A percentile compares a stretch with the other conserved stretches of the same genome.
Evolutionary conservation across 768 basidiomycete genomes (phyloP).

Genomic region (Amanita molliuscula): DNA sequence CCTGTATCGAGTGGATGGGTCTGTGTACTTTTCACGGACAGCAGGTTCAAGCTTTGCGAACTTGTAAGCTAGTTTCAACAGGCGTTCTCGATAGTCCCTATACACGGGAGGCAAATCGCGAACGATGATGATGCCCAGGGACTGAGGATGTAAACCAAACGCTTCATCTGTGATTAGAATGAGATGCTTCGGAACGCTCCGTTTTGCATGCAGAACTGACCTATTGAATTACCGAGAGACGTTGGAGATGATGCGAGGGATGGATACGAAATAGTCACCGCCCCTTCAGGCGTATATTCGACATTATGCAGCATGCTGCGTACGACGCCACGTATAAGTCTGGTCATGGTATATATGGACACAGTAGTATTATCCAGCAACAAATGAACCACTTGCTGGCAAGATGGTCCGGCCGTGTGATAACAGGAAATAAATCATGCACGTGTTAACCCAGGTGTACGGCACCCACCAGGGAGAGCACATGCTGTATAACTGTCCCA

Average conservation of each 20-base stretch:
- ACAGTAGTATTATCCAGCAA: background rate
- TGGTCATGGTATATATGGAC: constrained; percentile 11
- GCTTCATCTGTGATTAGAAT: constrained; percentile 46
- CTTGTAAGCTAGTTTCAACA: constrained; percentile 65
- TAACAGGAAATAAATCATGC: background rate
- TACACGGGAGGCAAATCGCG: constrained; percentile 72
- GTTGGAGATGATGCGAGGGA: constrained; percentile 43
- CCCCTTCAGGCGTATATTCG: constrained; percentile 33
- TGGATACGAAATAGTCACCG: constrained; percentile 54
- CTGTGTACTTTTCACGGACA: constrained; percentile 63
- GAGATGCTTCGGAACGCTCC: background rate
- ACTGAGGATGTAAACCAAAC: constrained; percentile 70
- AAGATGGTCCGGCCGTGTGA: background rate
- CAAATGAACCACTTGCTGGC: background rate
- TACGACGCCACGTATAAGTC: constrained; percentile 10
- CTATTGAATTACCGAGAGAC: constrained; percentile 50
- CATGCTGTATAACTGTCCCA: constrained; percentile 57
- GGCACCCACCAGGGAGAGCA: constrained; percentile 34
- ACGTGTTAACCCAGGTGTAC: background rate
- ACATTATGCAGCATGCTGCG: constrained; percentile 16
- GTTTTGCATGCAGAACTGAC: constrained; percentile 21
- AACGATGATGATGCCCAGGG: constrained; percentile 74
- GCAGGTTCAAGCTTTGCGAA: constrained; percentile 66
- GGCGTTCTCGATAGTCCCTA: constrained; percentile 46
- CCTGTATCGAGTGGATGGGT: constrained; percentile 69